A percentile compares a stretch with the other conserved stretches of the same genome.
Conservation (phyloP, 352 stramenopile species). For the Pythium grandisporangium region DNA sequence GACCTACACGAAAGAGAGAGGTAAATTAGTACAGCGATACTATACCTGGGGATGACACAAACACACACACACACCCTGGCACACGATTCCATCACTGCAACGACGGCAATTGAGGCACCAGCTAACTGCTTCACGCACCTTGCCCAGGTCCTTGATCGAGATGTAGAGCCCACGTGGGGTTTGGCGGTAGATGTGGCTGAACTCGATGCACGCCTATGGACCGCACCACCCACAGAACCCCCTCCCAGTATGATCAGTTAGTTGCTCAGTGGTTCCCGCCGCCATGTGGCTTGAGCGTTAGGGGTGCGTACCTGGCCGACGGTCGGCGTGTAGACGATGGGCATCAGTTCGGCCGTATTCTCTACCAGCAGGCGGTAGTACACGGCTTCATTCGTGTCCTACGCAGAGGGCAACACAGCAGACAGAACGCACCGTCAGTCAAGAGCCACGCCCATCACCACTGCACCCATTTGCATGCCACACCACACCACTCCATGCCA, state of each 20-base stretch:
- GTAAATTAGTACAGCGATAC: too few relatives aligned
- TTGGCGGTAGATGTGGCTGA: conserved; percentile 87
- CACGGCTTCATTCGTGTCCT: conserved; percentile 85
- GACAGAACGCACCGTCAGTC: conserved; percentile 5
- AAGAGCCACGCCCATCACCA: neutral
- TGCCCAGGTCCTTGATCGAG: conserved; percentile 72
- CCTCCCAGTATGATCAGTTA: too few relatives aligned
- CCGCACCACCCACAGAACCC: too few relatives aligned
- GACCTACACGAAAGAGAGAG: too few relatives aligned
- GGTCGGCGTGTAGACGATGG: conserved; percentile 97
- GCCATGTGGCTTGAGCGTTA: too few relatives aligned
- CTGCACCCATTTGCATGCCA: too few relatives aligned
- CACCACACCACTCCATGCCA: neutral
- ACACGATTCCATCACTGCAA: too few relatives aligned
- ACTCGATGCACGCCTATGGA: conserved; percentile 74
- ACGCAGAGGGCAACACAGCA: conserved; percentile 3
- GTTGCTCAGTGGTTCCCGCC: too few relatives aligned
- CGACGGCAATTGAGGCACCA: too few relatives aligned
- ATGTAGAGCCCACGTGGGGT: conserved; percentile 90
- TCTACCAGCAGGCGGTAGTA: conserved; percentile 90
- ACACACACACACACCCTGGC: too few relatives aligned
- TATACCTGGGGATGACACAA: too few relatives aligned
- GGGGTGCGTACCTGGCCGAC: conserved; percentile 73
- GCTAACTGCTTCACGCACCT: too few relatives aligned
- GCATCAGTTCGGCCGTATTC: conserved; percentile 90